A percentile compares a stretch with the other conserved stretches of the same genome.
Conservation (phyloP, 2,329 filamentous ascomycete species). For the Aspergillus sp. region DNA sequence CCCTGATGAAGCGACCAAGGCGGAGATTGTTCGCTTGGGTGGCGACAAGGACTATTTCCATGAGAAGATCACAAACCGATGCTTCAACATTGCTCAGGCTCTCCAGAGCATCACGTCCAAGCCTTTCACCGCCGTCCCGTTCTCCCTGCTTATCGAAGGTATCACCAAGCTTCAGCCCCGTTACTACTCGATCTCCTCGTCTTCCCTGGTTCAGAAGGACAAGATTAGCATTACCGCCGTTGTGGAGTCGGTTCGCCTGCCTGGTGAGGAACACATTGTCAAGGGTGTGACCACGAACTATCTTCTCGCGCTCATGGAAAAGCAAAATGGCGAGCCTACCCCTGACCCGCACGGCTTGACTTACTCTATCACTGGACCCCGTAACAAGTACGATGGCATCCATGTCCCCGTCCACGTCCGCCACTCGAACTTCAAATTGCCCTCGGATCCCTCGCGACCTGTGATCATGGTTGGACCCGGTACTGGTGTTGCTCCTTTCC, state of each 20-base stretch:
- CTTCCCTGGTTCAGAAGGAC: constrained; percentile 87
- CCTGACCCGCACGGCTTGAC: constrained; percentile 81
- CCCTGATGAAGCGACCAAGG: constrained; percentile 78
- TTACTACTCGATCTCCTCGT: constrained; percentile 99
- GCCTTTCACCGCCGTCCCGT: constrained; percentile 82
- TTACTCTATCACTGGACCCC: constrained; percentile 82
- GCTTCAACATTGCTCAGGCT: constrained; percentile 86
- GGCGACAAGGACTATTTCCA: constrained; percentile 95
- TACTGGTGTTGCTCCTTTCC: constrained; percentile 94
- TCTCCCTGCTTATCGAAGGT: constrained; percentile 92
- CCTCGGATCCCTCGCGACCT: constrained; percentile 89
- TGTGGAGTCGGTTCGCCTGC: constrained; percentile 78
- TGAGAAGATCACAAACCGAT: constrained; percentile 74
- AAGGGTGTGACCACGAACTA: constrained; percentile 98
- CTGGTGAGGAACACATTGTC: constrained; percentile 74
- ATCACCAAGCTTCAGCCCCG: constrained; percentile 93
- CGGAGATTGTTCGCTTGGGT: constrained; percentile 84
- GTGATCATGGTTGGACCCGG: constrained; percentile 95
- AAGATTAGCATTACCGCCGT: constrained; percentile 94
- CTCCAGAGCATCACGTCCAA: constrained; percentile 71
- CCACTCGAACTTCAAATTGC: constrained; percentile 98
- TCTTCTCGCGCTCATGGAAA: constrained; percentile 88
- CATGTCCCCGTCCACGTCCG: constrained; percentile 94
- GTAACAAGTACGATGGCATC: constrained; percentile 96
- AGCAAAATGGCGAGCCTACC: constrained; percentile 83